Evolutionary conservation across 2,329 filamentous ascomycete species (phyloP), one percentile per base, ranked within the genome.

Genomic region (Colletotrichum nymphaeae): DNA sequence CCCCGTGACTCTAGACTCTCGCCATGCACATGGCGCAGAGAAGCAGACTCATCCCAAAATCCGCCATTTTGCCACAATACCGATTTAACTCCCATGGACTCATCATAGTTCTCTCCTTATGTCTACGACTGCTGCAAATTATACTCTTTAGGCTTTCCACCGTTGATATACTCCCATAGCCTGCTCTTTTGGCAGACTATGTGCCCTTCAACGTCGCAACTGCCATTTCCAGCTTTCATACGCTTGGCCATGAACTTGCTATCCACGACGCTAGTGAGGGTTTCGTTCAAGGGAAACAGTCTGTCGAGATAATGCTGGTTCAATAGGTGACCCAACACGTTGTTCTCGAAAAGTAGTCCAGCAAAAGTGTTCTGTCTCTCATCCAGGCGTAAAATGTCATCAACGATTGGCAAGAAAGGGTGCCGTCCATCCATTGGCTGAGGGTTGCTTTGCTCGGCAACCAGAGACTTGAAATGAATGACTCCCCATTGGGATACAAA

Each of bases 401-500:
- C n/a, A 1, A 70, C 26, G 22, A 66, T 42, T 11, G 67, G 56
- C 53, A 56, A 12, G 80, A 81, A 22, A 77, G 78, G 78, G 83
- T 80, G 16, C 70, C 75, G 28, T 52, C 2, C 22, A 78, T 88
- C 0, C 83, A 80, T 2, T 86, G 79, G 28, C 83, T 81, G 64
- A 88, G 87, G 32, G 83, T 86, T 2, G 87, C 86, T 78, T 53
- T 28, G 35, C n/a, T 73, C 60, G 5, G 70, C 67, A 24, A 69
- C 69, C 22, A 37, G 52, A 24, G 63, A 65, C 53, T 74, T 73
- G 74, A 94, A 95, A 79, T 93, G 88, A 46, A 96, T 84, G 6
- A 95, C 90, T 1, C 94, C 94, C 88, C 93, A 94, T 11, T 91
- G 84, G 4, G 93, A 89, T 2, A 96, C 93, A 76, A 94, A 93